phyloP scores from a whole-genome alignment of 805 yeast genomes.

The Candida sakaeoensis region DNA sequence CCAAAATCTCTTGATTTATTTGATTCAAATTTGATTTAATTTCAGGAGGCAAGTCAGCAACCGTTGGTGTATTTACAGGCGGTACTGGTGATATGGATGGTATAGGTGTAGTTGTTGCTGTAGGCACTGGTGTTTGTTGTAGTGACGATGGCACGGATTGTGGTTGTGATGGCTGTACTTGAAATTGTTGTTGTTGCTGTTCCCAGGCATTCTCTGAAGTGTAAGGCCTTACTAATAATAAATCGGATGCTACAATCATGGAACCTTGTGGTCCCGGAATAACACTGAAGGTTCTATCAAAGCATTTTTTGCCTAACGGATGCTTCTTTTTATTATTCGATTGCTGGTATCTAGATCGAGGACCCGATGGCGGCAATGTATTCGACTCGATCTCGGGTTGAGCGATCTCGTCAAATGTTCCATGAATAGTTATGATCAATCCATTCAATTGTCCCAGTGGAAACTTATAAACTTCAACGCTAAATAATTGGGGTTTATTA shows the following conservation, averaged over 20 bases:
- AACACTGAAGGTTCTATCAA: conserved; percentile 82
- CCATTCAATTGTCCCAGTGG: conserved; percentile 61
- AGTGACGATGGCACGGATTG: background rate
- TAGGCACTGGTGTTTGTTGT: conserved; percentile 4
- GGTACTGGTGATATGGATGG: conserved; percentile 17
- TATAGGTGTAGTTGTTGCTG: conserved; percentile 11
- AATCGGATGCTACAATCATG: conserved; percentile 83
- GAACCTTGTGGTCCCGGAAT: conserved; percentile 65
- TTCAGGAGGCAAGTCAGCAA: conserved; percentile 53
- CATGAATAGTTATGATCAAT: conserved; percentile 76
- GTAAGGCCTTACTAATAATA: conserved; percentile 62
- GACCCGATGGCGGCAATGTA: conserved; percentile 11
- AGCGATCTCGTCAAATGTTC: conserved; percentile 69
- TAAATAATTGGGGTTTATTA: conserved; percentile 59
- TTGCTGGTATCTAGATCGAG: conserved; percentile 18
- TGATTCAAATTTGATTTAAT: conserved; percentile 47
- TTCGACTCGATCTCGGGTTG: conserved; percentile 43
- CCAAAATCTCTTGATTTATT: conserved; percentile 60
- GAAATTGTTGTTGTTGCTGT: conserved; percentile 5
- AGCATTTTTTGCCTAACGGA: conserved; percentile 60
- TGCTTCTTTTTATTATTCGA: conserved; percentile 24
- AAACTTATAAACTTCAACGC: conserved; percentile 74
- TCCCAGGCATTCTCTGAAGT: conserved; percentile 59
- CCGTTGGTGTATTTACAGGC: conserved; percentile 17
- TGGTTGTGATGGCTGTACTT: too few relatives aligned